A percentile compares a stretch with the other conserved stretches of the same genome.
These are phyloP conservation scores for Zymoseptoria tritici DNA, from an alignment of 2,329 filamentous ascomycete genomes.

Conservation along the genomic window DNA sequence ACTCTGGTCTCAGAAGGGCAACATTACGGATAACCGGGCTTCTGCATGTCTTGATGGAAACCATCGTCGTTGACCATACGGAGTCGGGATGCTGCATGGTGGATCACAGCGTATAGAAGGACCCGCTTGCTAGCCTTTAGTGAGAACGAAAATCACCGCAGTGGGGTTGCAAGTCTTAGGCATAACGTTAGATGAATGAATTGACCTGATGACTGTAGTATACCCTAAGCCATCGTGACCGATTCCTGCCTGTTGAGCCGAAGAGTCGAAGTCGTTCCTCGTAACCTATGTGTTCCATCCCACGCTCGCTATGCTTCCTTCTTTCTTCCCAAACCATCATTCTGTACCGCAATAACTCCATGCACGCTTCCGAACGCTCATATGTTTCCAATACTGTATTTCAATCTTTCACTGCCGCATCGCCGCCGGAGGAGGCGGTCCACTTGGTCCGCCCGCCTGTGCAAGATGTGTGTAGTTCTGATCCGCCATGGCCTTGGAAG, in stretches of 20 bases:
- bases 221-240: not conserved
- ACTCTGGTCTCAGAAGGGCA: too few species aligned
- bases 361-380: not conserved
- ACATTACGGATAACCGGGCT: too few species aligned
- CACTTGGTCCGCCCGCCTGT: slow-evolving; percentile 15
- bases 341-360: not conserved
- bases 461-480: slow-evolving; percentile 19
- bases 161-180: not conserved
- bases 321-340: not conserved
- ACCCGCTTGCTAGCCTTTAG: not conserved
- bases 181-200: not conserved
- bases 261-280: not conserved
- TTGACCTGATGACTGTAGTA: not conserved
- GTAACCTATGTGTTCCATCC: not conserved
- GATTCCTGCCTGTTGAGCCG: not conserved
- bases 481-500: slow-evolving; percentile 29
- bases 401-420: not conserved
- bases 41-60: too few species aligned
- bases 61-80: not conserved
- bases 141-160: not conserved
- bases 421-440: slow-evolving; percentile 7
- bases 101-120: not conserved
- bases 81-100: not conserved
- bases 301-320: not conserved
- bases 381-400: not conserved